Evolutionary conservation across 1,284 basidiomycete species (phyloP).

Genomic region (Ganoderma boninense): DNA sequence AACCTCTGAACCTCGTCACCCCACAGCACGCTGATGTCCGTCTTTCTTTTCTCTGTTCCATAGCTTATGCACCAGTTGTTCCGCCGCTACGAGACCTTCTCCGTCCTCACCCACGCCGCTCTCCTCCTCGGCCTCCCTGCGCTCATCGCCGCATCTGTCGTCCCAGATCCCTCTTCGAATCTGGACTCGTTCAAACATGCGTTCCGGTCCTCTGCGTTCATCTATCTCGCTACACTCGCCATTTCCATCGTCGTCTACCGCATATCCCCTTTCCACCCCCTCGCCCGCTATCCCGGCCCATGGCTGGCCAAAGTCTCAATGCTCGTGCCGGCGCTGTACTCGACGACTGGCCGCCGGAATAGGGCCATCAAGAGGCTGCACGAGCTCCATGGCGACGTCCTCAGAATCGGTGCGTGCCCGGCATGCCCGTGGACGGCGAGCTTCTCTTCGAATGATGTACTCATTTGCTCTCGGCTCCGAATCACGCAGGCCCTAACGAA

Average conservation of each 20-base stretch:
- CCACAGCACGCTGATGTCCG: neutral
- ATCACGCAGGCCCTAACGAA: conserved; percentile 3
- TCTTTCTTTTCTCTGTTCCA: neutral
- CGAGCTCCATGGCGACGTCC: conserved; percentile 3
- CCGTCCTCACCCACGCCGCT: neutral
- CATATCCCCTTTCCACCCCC: conserved; percentile 4
- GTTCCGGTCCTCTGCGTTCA: neutral
- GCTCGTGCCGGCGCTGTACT: neutral
- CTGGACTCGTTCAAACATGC: neutral
- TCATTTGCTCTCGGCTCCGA: neutral
- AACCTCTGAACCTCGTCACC: neutral
- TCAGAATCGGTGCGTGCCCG: conserved; percentile 1
- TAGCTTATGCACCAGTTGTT: conserved; percentile 8
- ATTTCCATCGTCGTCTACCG: conserved; percentile 6
- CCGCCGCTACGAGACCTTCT: conserved; percentile 9
- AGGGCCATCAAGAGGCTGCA: neutral
- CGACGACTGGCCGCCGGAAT: neutral
- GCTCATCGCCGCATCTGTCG: neutral
- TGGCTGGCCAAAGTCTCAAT: conserved; percentile 4
- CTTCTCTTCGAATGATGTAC: neutral
- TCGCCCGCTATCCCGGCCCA: conserved; percentile 11
- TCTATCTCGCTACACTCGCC: neutral
- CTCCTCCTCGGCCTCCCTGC: conserved; percentile 5
- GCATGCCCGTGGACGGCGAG: neutral
- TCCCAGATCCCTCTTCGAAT: neutral